Percentiles rank a stretch among this genome's conserved stretches.
Evolutionary conservation across 192 early-diverging fungal species (phyloP).

Genomic region (Rhizophagus prolifer): DNA sequence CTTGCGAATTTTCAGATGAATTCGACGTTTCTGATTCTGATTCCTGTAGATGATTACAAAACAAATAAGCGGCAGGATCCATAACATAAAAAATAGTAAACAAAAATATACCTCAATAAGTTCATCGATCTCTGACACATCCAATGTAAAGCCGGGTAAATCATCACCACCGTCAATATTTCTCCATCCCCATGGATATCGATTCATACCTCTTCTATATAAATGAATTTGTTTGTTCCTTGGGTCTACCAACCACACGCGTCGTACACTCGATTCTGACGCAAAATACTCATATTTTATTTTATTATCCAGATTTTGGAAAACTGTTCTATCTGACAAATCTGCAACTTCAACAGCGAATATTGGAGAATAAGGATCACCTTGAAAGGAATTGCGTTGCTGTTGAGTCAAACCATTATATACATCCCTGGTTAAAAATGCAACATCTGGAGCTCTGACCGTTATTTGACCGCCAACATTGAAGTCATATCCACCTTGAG

Average conservation of each 20-base stretch:
- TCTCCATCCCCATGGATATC: slow-evolving; percentile 16
- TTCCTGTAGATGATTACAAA: no score
- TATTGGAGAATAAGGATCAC: slow-evolving; percentile 8
- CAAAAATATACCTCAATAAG: no score
- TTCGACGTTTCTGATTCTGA: no score
- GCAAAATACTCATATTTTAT: slow-evolving; percentile 24
- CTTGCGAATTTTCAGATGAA: no score
- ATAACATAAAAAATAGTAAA: no score
- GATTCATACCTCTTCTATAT: slow-evolving; percentile 15
- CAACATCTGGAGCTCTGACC: slow-evolving; percentile 2
- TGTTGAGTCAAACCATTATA: slow-evolving; percentile 27
- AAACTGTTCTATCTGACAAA: not conserved
- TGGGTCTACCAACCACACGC: slow-evolving; percentile 6
- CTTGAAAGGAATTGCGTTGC: slow-evolving; percentile 20
- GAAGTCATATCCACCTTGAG: slow-evolving; percentile 26
- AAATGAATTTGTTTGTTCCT: slow-evolving; percentile 24
- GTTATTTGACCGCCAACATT: slow-evolving; percentile 10
- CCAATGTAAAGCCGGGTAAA: slow-evolving; percentile 13
- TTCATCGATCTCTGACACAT: not conserved
- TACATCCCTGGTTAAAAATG: slow-evolving; percentile 19
- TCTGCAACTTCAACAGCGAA: slow-evolving; percentile 21
- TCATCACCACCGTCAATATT: slow-evolving; percentile 4
- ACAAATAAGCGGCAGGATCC: no score
- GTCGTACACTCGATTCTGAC: not conserved
- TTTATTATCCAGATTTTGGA: slow-evolving; percentile 15